phyloP scores from a whole-genome alignment of 257 asterid species.

The Nicotiana tabacum region DNA sequence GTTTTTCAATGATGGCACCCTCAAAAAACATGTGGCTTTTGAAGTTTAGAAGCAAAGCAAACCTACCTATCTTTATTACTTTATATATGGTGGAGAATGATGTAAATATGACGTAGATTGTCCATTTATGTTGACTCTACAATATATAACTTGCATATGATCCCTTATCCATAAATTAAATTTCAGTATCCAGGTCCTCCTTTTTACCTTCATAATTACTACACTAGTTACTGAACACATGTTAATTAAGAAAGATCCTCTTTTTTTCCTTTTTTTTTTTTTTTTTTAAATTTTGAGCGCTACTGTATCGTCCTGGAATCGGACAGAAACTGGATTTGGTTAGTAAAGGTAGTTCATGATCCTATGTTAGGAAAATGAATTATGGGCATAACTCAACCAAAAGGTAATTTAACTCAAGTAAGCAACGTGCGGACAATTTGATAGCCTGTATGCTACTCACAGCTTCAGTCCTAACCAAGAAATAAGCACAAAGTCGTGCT shows the following conservation, averaged over 20 bases:
- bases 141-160: background rate
- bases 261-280: background rate
- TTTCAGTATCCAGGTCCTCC: background rate
- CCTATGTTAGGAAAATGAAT: background rate
- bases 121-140: background rate
- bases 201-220: background rate
- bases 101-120: background rate
- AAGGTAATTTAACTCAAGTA: too few species aligned
- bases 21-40: background rate
- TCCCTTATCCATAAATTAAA: background rate
- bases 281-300: too few species aligned
- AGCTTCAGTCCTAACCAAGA: too few species aligned
- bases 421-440: too few species aligned
- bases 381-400: background rate
- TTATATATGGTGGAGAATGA: background rate
- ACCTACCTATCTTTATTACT: background rate
- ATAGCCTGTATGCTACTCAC: too few species aligned
- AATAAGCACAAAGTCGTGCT: too few species aligned
- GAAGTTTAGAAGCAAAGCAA: slow-evolving; percentile 5
- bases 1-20: background rate
- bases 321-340: too few species aligned
- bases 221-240: background rate
- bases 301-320: too few species aligned
- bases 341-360: background rate
- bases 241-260: background rate